Base-by-base conservation (phyloP, 2,329 filamentous ascomycete genomes). In the Dactylonectria estremocensis region DNA sequence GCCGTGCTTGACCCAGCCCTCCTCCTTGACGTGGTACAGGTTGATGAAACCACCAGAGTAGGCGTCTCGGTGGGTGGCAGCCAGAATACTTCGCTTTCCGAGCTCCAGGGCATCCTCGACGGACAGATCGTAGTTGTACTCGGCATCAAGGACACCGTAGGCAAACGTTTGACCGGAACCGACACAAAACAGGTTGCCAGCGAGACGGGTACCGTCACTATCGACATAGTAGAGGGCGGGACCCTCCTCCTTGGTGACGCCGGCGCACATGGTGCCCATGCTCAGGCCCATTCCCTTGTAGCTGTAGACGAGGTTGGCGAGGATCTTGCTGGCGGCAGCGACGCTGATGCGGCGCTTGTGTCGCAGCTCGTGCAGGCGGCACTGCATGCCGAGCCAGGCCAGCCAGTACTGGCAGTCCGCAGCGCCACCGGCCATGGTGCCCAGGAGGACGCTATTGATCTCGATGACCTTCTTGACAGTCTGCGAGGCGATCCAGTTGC, bases 371-470 rank as follows among this genome's bases (percentile, higher is more conserved):
- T 99, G 95, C 73, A 99, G 93, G 67, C 96, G 95, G 87, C 96
- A 99, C 88, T 99, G 95, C 92, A 98, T 97, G 78, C 95, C 96
- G 73, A 99, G 90, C 88, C 97, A 99, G 79, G 95, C 95, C 72
- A 99, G 93, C 96, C 96, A 99, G 89, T 98, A 98, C 90, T 98
- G 96, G 84, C 96, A 99, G 85, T 99, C 96, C 83, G 96, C 96
- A 79, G 96, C 96, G 84, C 96, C 96, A 83, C 96, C 96, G 71
- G 96, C 96, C 95, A 99, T 97, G 75, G 96, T 99, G 73, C 96
- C 96, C 78, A 99, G 85, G 83, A 99, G 88, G 83, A 92, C 93
- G 83, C 88, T 94, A 87, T 97, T 97, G 88, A 97, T 97, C 88
- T 97, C 95, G 80, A 99, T 98, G 76, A 99, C 96, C 89, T 99